phyloP scores from a whole-genome alignment of 495 filamentous ascomycete species.

The Oidiodendron maius region DNA sequence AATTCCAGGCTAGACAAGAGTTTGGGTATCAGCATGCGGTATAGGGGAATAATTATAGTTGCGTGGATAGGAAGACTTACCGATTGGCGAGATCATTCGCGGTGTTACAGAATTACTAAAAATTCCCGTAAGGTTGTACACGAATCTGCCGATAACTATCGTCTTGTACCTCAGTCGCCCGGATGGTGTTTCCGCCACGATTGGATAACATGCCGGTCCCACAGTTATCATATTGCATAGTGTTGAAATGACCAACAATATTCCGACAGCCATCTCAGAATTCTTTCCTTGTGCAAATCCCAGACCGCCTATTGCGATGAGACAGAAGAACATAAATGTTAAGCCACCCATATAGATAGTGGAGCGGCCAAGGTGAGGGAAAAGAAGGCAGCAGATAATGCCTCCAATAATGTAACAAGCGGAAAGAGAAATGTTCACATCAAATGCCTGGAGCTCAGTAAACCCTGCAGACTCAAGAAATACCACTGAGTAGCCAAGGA shows the following conservation, averaged over 20 bases:
- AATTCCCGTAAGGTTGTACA: slow-evolving; percentile 6
- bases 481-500: slow-evolving; percentile 52
- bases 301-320: slow-evolving; percentile 15
- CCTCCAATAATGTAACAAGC: slow-evolving; percentile 25
- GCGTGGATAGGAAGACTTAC: slow-evolving; percentile 2
- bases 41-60: background rate
- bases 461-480: slow-evolving; percentile 59
- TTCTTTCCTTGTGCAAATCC: slow-evolving; percentile 6
- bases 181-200: slow-evolving; percentile 12
- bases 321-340: slow-evolving; percentile 16
- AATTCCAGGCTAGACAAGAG: slow-evolving; percentile 37
- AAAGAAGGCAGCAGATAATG: slow-evolving; percentile 28
- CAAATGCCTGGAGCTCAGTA: slow-evolving; percentile 35
- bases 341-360: slow-evolving; percentile 6
- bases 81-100: slow-evolving; percentile 7
- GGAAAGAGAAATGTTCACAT: slow-evolving; percentile 28
- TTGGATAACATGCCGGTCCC: slow-evolving; percentile 7
- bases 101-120: slow-evolving; percentile 8
- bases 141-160: slow-evolving; percentile 9
- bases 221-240: slow-evolving; percentile 14
- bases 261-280: slow-evolving; percentile 19
- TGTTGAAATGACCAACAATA: slow-evolving; percentile 24
- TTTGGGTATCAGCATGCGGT: background rate
- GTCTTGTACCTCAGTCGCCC: slow-evolving; percentile 9
- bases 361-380: slow-evolving; percentile 8